Base-by-base conservation (phyloP, 208 protist species). In the Trypanosoma avium region DNA sequence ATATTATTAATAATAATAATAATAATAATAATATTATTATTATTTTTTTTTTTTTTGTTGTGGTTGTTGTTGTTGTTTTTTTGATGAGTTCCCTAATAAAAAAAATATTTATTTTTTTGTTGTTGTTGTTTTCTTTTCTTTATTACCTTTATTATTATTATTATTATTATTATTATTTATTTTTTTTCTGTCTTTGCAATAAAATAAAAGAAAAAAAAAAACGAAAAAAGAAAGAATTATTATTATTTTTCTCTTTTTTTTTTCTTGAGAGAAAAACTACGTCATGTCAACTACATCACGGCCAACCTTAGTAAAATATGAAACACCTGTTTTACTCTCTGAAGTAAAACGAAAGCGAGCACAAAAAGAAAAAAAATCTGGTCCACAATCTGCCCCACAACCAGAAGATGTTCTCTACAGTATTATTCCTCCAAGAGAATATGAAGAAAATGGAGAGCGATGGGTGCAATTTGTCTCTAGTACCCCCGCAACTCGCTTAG, bases 351-450 rank as follows among this genome's bases (percentile, higher is more conserved):
- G 81, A 58, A 81, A 86, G 56, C 86, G 83, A 59, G 35, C 69
- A 3, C 38, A 76, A 12, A 82, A 86, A 58, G 72, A 77, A 19
- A 88, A 84, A 67, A 71, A 67, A 40, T 26, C 42, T 15, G 56
- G 70, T 13, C 46, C 57, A 27, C 48, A 73, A 9, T 32, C 70
- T 42, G 63, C 74, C 30, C 82, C 89, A n/a, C 83, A 86, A 38
- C 67, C 88, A n/a, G 88, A 97, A 45, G 92, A 97, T 58, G 82
- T 97, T n/a, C 67, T 97, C 47, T 94, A 94, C 79, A 93, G 88
- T 57, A 93, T 97, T 53, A 68, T 97, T 24, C 92, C 92, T 1
- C 92, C 92, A 13, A 65, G 87, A n/a, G 92, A 95, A 68, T 97
- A 87, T 62, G 92, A 97, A 60, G 79, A 89, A 50, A 74, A 79